Evolutionary conservation across 2,329 filamentous ascomycete species (phyloP).

Genomic region (Talaromyces sp.): DNA sequence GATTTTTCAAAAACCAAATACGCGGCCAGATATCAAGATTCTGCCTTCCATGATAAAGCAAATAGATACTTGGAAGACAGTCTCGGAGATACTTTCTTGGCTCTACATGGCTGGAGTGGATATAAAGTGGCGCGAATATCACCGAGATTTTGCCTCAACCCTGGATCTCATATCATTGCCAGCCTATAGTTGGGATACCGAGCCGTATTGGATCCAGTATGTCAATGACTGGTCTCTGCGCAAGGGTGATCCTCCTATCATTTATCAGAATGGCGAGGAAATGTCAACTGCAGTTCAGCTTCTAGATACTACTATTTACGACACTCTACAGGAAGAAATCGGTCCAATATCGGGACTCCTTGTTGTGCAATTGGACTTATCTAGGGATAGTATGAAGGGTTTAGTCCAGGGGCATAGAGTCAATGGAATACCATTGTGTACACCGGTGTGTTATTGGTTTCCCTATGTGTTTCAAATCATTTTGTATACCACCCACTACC

Average conservation of each 20-base stretch:
- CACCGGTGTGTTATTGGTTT: constrained; percentile 18
- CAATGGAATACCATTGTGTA: constrained; percentile 28
- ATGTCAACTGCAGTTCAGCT: too few relatives aligned
- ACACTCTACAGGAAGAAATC: too few relatives aligned
- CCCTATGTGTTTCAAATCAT: too few relatives aligned
- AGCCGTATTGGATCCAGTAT: constrained; percentile 71
- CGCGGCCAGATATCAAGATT: too few relatives aligned
- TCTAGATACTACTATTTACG: too few relatives aligned
- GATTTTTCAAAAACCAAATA: too few relatives aligned
- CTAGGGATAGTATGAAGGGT: constrained; percentile 7
- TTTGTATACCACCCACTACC: too few relatives aligned
- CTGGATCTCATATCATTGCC: constrained; percentile 45
- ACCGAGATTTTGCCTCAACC: constrained; percentile 49
- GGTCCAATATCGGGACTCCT: constrained; percentile 17
- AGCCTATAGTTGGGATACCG: constrained; percentile 65
- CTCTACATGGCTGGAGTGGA: constrained; percentile 49
- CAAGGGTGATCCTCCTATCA: neutral
- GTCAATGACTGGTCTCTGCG: constrained; percentile 59
- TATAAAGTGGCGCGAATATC: constrained; percentile 68
- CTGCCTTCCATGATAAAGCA: too few relatives aligned
- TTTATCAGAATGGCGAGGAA: neutral
- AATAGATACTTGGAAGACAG: neutral
- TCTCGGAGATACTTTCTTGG: too few relatives aligned
- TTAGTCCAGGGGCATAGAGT: constrained; percentile 20
- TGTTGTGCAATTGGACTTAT: too few relatives aligned